These are phyloP conservation scores for Microdochium nivale DNA, from an alignment of 2,329 filamentous ascomycete genomes.

Conservation along the genomic window DNA sequence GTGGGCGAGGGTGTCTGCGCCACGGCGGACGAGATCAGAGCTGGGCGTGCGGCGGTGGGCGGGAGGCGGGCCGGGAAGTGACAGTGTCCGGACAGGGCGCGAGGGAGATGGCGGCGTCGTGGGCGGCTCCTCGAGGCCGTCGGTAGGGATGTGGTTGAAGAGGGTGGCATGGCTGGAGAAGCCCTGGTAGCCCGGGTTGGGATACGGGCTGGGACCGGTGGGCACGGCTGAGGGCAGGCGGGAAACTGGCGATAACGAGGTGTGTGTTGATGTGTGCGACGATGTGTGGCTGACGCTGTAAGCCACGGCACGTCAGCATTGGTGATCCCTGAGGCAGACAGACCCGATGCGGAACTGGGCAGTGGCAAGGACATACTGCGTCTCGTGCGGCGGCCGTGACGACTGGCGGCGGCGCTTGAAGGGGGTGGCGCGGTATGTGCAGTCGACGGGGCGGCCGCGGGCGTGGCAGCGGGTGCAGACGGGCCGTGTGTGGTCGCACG, in stretches of 20 bases:
- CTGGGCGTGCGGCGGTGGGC: neutral
- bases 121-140: neutral
- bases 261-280: neutral
- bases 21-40: neutral
- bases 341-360: no score
- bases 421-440: constrained; percentile 9
- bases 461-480: constrained; percentile 15
- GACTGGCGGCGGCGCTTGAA: constrained; percentile 3
- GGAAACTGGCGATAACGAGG: neutral
- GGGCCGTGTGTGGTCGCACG: constrained; percentile 15
- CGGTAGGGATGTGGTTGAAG: constrained; percentile 4
- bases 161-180: constrained; percentile 10
- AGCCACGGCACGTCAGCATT: neutral
- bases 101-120: neutral
- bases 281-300: neutral
- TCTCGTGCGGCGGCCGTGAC: neutral
- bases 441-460: constrained; percentile 3
- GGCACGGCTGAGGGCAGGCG: neutral
- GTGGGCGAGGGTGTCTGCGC: neutral
- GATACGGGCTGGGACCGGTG: constrained; percentile 5
- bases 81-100: constrained; percentile 2
- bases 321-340: no score
- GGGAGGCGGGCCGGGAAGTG: constrained; percentile 2
- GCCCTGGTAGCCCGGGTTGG: constrained; percentile 14
- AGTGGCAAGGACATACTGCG: neutral